Evolutionary conservation across 2,329 filamentous ascomycete genomes (phyloP).

Genomic region (Colletotrichum limetticola): DNA sequence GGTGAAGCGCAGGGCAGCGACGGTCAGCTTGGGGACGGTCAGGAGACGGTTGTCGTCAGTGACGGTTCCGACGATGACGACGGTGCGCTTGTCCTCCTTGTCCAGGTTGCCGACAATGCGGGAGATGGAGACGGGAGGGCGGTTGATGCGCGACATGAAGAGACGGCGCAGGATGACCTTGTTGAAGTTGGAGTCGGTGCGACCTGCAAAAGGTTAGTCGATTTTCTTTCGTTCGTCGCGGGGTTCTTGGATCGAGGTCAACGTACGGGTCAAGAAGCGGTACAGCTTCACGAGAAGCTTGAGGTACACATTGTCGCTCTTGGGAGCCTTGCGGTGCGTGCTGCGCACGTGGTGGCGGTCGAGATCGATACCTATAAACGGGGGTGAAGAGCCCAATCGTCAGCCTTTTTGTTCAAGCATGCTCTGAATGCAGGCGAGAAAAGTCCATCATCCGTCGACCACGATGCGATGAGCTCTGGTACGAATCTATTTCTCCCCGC

Average conservation of each 20-base stretch:
- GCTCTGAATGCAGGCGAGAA: conserved; percentile 60
- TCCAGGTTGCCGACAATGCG: conserved; percentile 81
- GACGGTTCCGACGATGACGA: conserved; percentile 94
- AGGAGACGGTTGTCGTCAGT: conserved; percentile 98
- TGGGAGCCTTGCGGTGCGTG: conserved; percentile 91
- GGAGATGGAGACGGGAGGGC: conserved; percentile 92
- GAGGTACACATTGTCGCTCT: conserved; percentile 98
- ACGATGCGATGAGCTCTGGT: neutral
- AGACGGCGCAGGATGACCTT: conserved; percentile 97
- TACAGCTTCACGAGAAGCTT: conserved; percentile 98
- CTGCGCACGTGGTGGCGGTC: conserved; percentile 75
- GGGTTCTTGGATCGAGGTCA: neutral
- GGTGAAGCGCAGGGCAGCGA: conserved; percentile 97
- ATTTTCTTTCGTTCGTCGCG: neutral
- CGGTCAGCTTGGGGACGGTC: conserved; percentile 88
- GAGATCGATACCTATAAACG: conserved; percentile 75
- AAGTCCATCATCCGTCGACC: conserved; percentile 33
- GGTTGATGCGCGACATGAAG: conserved; percentile 99
- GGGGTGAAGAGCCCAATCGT: conserved; percentile 57
- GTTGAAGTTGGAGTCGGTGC: conserved; percentile 98
- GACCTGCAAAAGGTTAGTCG: conserved; percentile 65
- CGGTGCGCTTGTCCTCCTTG: conserved; percentile 81
- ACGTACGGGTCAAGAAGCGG: conserved; percentile 94
- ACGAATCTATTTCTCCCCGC: neutral
- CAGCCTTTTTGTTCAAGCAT: conserved; percentile 73